These are phyloP conservation scores for Craspedostauros australis DNA, from an alignment of 108 stramenopile species.

Conservation along the genomic window DNA sequence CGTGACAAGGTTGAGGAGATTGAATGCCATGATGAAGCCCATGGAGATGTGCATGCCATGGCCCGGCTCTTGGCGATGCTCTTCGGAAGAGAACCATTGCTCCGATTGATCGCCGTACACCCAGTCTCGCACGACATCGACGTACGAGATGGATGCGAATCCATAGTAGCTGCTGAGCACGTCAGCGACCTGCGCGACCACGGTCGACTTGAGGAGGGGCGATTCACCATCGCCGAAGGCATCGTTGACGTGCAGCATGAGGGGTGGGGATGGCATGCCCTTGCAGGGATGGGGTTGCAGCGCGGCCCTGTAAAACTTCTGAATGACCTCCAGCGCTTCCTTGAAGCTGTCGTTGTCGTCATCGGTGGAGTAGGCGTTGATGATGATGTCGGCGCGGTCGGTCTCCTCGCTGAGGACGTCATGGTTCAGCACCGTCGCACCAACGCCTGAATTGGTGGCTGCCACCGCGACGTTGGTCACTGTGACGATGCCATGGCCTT, in stretches of 20 bases:
- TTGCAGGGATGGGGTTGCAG: constrained; percentile 8
- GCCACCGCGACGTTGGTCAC: too few species aligned
- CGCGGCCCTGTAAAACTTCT: constrained; percentile 28
- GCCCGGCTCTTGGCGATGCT: constrained; percentile 11
- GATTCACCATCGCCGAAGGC: constrained; percentile 50
- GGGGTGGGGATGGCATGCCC: constrained; percentile 14
- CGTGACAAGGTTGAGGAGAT: constrained; percentile 38
- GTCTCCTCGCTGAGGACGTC: constrained; percentile 25
- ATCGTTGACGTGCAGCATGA: constrained; percentile 43
- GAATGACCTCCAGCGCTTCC: constrained; percentile 26
- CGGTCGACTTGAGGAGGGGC: too few species aligned
- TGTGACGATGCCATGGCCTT: too few species aligned
- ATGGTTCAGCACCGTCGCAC: constrained; percentile 38
- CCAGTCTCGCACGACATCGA: constrained; percentile 39
- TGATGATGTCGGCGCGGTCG: constrained; percentile 36
- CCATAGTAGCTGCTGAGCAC: constrained; percentile 38
- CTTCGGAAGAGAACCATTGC: constrained; percentile 20
- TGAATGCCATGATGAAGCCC: constrained; percentile 38
- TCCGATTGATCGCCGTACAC: constrained; percentile 44
- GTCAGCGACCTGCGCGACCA: constrained; percentile 18
- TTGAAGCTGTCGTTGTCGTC: not conserved
- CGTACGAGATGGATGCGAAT: constrained; percentile 37
- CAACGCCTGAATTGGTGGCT: constrained; percentile 40
- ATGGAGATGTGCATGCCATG: constrained; percentile 44
- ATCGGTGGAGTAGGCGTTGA: constrained; percentile 52